Evolutionary conservation across 805 yeast species (phyloP).

Genomic region (Myxozyma sirexii): DNA sequence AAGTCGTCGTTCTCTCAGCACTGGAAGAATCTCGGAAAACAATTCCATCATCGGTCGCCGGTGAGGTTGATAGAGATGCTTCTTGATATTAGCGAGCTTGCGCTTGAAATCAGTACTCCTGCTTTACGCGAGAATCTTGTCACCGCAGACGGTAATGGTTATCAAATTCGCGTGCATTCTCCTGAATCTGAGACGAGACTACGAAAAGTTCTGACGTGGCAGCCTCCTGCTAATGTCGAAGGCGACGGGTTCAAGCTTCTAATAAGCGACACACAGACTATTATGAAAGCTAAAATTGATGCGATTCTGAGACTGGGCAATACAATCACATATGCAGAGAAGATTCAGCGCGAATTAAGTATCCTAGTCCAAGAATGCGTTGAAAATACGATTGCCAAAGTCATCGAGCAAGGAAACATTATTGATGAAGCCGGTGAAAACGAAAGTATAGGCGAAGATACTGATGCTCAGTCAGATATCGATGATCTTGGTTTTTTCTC

Average conservation of each 20-base stretch:
- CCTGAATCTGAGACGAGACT: slow-evolving; percentile 42
- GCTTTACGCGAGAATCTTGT: slow-evolving; percentile 47
- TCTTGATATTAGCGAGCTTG: slow-evolving; percentile 71
- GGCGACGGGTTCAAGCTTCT: slow-evolving; percentile 67
- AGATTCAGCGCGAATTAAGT: slow-evolving; percentile 78
- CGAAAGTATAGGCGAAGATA: slow-evolving; percentile 32
- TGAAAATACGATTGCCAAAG: slow-evolving; percentile 61
- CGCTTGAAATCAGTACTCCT: slow-evolving; percentile 73
- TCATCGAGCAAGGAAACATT: slow-evolving; percentile 43
- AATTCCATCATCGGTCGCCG: slow-evolving; percentile 23
- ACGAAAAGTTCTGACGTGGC: slow-evolving; percentile 42
- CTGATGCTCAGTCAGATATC: slow-evolving; percentile 28
- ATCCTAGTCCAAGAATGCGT: slow-evolving; percentile 64
- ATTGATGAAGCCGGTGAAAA: slow-evolving; percentile 33
- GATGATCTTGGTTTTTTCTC: slow-evolving; percentile 26
- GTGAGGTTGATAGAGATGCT: slow-evolving; percentile 43
- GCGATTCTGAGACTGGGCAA: slow-evolving; percentile 71
- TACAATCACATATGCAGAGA: slow-evolving; percentile 71
- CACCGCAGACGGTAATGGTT: slow-evolving; percentile 42
- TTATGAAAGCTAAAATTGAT: slow-evolving; percentile 68
- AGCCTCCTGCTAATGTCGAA: slow-evolving; percentile 53
- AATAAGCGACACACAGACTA: slow-evolving; percentile 64
- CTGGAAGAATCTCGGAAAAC: slow-evolving; percentile 12
- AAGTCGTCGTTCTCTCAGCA: slow-evolving; percentile 10
- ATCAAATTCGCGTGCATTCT: slow-evolving; percentile 37